phyloP scores from a whole-genome alignment of 2,329 filamentous ascomycete genomes.

The Alternaria viburni region DNA sequence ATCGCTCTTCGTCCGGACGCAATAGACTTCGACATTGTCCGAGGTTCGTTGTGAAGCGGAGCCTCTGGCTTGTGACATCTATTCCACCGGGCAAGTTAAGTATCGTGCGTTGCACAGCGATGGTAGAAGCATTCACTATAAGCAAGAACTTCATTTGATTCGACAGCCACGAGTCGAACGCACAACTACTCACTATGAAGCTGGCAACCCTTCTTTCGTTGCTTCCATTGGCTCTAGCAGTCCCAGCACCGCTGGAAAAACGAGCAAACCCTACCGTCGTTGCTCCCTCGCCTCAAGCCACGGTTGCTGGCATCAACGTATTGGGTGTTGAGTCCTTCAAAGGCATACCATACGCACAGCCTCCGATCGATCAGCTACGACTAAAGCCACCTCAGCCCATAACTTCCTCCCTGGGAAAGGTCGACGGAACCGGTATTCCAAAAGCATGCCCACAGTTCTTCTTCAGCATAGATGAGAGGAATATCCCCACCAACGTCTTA shows the following conservation, averaged over 20 bases:
- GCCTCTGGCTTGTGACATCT: slow-evolving; percentile 24
- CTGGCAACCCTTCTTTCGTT: slow-evolving; percentile 25
- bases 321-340: slow-evolving; percentile 70
- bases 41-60: slow-evolving; percentile 17
- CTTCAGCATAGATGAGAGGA: slow-evolving; percentile 56
- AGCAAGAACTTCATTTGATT: background rate
- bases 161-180: background rate
- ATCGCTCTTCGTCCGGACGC: slow-evolving; percentile 25
- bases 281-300: slow-evolving; percentile 60
- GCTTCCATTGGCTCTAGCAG: slow-evolving; percentile 38
- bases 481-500: slow-evolving; percentile 46
- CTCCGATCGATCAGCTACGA: slow-evolving; percentile 70
- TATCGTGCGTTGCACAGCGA: slow-evolving; percentile 9
- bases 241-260: slow-evolving; percentile 51
- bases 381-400: slow-evolving; percentile 72
- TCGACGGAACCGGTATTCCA: slow-evolving; percentile 64
- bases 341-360: slow-evolving; percentile 76
- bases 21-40: slow-evolving; percentile 13
- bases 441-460: slow-evolving; percentile 76
- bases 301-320: slow-evolving; percentile 58
- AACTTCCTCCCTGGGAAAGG: slow-evolving; percentile 62
- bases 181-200: slow-evolving; percentile 34
- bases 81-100: slow-evolving; percentile 3
- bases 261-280: slow-evolving; percentile 60
- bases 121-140: background rate